A percentile compares a stretch with the other conserved stretches of the same genome.
Evolutionary conservation across 306 rosid species (phyloP).

Genomic region (Lablab purpureus): DNA sequence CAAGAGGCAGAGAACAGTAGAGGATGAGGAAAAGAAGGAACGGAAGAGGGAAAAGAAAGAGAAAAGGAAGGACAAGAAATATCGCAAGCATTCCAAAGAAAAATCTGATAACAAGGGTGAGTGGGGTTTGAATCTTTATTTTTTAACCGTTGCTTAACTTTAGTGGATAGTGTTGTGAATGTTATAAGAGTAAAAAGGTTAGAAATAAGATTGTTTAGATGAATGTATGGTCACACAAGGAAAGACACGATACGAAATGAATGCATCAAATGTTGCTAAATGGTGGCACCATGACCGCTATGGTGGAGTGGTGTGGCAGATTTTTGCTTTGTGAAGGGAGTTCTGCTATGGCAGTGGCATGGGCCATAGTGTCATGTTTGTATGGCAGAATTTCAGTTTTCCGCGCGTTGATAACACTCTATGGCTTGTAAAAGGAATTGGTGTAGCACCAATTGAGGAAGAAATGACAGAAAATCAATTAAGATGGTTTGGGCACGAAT

Average conservation of each 20-base stretch:
- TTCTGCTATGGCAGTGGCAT: no score
- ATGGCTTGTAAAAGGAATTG: neutral
- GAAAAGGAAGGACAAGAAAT: slow-evolving; percentile 69
- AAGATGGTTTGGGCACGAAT: neutral
- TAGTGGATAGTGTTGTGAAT: neutral
- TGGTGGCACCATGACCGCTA: no score
- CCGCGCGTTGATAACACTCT: no score
- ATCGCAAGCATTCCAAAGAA: slow-evolving; percentile 67
- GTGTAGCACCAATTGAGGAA: neutral
- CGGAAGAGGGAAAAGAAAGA: slow-evolving; percentile 72
- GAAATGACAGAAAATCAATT: neutral
- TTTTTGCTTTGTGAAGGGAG: no score
- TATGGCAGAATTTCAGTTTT: no score
- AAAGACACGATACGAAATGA: neutral
- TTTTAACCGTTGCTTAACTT: neutral
- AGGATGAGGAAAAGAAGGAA: slow-evolving; percentile 65
- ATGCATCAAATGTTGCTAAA: neutral
- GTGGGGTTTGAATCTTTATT: neutral
- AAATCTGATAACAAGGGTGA: slow-evolving; percentile 49
- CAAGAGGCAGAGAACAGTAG: slow-evolving; percentile 73
- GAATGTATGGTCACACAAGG: neutral
- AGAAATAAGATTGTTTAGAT: neutral
- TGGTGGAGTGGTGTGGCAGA: no score
- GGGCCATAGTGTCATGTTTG: no score
- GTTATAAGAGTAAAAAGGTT: neutral